Evolutionary conservation across 805 yeast genomes (phyloP).

Genomic region (Monosporozyma aquatica): DNA sequence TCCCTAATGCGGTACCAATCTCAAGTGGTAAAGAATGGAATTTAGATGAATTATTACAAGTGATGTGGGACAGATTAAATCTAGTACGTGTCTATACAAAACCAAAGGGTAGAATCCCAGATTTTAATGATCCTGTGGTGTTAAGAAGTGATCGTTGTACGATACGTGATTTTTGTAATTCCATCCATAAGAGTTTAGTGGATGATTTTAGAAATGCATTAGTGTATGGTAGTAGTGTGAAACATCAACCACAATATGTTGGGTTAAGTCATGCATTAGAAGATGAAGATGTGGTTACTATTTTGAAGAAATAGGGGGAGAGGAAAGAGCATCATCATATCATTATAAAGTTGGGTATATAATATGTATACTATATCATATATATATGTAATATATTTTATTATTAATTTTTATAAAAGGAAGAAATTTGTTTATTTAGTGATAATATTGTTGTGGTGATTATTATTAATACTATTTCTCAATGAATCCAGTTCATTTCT

Average conservation of each 20-base stretch:
- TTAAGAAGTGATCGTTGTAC: slow-evolving; percentile 71
- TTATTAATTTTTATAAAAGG: too few relatives aligned
- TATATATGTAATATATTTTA: slow-evolving; percentile 1
- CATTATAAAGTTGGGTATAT: neutral
- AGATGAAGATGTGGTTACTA: slow-evolving; percentile 97
- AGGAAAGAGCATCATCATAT: neutral
- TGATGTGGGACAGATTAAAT: slow-evolving; percentile 90
- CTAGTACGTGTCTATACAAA: slow-evolving; percentile 94
- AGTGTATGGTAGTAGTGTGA: slow-evolving; percentile 89
- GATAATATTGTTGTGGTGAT: too few relatives aligned
- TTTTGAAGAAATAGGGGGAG: slow-evolving; percentile 53
- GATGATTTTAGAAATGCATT: slow-evolving; percentile 89
- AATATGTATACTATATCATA: neutral
- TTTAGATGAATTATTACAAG: slow-evolving; percentile 83
- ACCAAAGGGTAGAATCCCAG: slow-evolving; percentile 92
- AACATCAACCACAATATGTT: slow-evolving; percentile 95
- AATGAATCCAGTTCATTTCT: slow-evolving; percentile 26
- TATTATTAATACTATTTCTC: slow-evolving; percentile 5
- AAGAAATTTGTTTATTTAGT: too few relatives aligned
- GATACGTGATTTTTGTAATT: slow-evolving; percentile 93
- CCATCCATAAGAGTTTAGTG: slow-evolving; percentile 88
- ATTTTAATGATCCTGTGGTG: slow-evolving; percentile 91
- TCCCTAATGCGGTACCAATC: slow-evolving; percentile 95
- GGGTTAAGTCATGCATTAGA: slow-evolving; percentile 75
- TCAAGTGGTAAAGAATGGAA: slow-evolving; percentile 97